Base-by-base conservation (phyloP, 352 stramenopile species). In the Phytophthora pinifolia region DNA sequence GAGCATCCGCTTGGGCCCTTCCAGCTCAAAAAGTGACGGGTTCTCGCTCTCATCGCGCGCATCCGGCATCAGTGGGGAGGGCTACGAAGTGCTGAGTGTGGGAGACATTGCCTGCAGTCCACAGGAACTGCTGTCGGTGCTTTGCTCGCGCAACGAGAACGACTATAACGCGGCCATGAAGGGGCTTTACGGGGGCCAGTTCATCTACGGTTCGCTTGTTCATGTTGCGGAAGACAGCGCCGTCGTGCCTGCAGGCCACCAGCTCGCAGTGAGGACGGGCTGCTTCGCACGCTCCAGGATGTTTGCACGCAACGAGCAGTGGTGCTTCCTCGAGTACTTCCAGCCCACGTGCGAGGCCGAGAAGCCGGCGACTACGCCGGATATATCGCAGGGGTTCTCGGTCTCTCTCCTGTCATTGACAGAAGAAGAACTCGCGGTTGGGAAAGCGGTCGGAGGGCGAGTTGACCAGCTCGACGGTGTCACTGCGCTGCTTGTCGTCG, bases 201-300 rank as follows among this genome's bases (percentile, higher is more conserved):
- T 71, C 35, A 81, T 84, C 53, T 81, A 82, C 49, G 74, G 74
- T 25, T 77, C 65, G 3, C 37, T 84, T 4, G 68, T 84, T 39
- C 73, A 79, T 15, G 31, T 63, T 1, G 17, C 69, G 10, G 45
- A 54, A 10, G 41, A 22, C 14, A 33, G 44, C 20, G 3, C 44
- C 65, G 31, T 46, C 50, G 9, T 67, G 22, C 48, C 39, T 12
- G 29, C 39, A 0, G 41, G 53, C 9, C 63, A 76, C 41, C 67
- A 73, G 35, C 34, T 84, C 10, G 53, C 58, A 6, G 38, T 38
- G 25, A 10, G 46, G 39, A 83, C 74, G 3, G 60, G 54, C 3
- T 72, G 66, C 20, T 85, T 83, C 25, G 58, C 62, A 27, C 63
- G 67, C 3, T 78, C 72, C 0, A 61, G 54, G 6, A 34, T 76